These are phyloP conservation scores for Lepiota subincarnata DNA, from an alignment of 768 basidiomycete species.

Conservation along the genomic window DNA sequence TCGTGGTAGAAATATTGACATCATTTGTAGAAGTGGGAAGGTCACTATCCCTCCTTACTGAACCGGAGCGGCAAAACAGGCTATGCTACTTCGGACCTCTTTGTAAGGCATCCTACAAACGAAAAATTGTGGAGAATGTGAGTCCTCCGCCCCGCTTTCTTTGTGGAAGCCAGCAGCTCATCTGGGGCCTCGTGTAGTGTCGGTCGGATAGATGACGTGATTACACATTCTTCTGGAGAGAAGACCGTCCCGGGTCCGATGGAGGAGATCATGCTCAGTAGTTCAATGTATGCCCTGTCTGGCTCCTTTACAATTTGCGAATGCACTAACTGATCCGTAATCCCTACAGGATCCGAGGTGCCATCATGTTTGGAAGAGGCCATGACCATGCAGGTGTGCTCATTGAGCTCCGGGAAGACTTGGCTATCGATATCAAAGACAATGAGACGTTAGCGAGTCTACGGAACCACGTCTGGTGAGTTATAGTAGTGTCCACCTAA, in stretches of 20 bases:
- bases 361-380: constrained; percentile 42
- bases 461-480: constrained; percentile 35
- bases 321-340: neutral
- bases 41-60: constrained; percentile 31
- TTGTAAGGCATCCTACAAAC: constrained; percentile 38
- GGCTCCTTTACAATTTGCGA: neutral
- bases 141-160: neutral
- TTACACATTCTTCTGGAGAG: constrained; percentile 32
- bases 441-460: constrained; percentile 23
- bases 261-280: constrained; percentile 23
- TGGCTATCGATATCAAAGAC: constrained; percentile 24
- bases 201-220: constrained; percentile 37
- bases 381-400: constrained; percentile 31
- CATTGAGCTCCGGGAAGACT: constrained; percentile 24
- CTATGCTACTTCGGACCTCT: constrained; percentile 42
- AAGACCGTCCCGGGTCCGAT: constrained; percentile 34
- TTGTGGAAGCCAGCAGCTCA: too few species aligned
- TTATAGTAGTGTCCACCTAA: neutral
- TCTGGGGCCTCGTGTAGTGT: constrained; percentile 21
- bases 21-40: constrained; percentile 23
- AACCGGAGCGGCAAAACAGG: constrained; percentile 34
- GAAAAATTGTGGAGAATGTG: constrained; percentile 41
- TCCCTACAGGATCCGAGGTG: constrained; percentile 20
- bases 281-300: constrained; percentile 25
- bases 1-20: neutral